These are phyloP conservation scores for Ophiostoma himal-ulmi DNA, from an alignment of 2,329 filamentous ascomycete genomes.

Conservation along the genomic window DNA sequence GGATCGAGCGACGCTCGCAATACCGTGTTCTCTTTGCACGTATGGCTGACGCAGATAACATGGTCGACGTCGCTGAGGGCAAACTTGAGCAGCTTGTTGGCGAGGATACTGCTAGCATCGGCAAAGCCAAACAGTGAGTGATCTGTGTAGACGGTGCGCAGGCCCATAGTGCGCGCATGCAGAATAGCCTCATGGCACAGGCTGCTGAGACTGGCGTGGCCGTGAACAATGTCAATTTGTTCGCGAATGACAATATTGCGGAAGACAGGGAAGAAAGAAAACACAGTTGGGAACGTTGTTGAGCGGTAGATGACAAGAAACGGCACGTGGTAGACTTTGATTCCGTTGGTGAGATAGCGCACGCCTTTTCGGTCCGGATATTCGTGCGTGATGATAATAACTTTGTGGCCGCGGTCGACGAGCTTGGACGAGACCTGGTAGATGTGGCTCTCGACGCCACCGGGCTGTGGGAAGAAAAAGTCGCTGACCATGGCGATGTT, in stretches of 20 bases:
- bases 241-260: conserved; percentile 93
- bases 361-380: conserved; percentile 88
- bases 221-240: conserved; percentile 93
- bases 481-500: conserved; percentile 92
- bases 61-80: conserved; percentile 94
- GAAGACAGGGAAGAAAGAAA: conserved; percentile 97
- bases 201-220: conserved; percentile 89
- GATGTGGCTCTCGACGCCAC: conserved; percentile 95
- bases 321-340: conserved; percentile 97
- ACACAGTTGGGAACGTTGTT: conserved; percentile 90
- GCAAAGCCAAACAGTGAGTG: conserved; percentile 97
- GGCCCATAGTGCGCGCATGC: conserved; percentile 90
- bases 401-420: conserved; percentile 94
- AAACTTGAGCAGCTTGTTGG: conserved; percentile 96
- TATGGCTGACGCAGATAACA: conserved; percentile 97
- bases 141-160: conserved; percentile 94
- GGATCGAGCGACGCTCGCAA: conserved; percentile 90
- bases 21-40: conserved; percentile 97
- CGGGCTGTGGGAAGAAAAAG: conserved; percentile 98
- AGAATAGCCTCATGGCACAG: conserved; percentile 92
- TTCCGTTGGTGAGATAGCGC: conserved; percentile 90
- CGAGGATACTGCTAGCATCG: conserved; percentile 89
- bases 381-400: conserved; percentile 94
- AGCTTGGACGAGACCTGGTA: conserved; percentile 96
- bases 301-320: conserved; percentile 95